A percentile compares a stretch with the other conserved stretches of the same genome.
Evolutionary conservation across 176 grass and related monocot genomes (phyloP).

Genomic region (Eleusine coracana): DNA sequence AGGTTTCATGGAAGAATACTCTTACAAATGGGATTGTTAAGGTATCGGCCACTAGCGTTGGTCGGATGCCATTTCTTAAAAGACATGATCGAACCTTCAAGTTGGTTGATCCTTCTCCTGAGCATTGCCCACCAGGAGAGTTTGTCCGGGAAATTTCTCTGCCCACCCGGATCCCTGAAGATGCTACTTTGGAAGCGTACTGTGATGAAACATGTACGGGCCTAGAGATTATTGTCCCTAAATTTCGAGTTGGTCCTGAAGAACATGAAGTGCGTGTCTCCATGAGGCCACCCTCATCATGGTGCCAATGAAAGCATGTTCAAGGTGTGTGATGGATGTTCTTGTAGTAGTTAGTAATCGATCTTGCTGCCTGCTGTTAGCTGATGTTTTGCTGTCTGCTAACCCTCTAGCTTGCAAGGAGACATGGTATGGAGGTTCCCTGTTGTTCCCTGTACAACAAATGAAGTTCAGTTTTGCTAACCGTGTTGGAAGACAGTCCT

Average conservation of each 20-base stretch:
- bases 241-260: slow-evolving; percentile 79
- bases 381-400: slow-evolving; percentile 52
- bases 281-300: slow-evolving; percentile 73
- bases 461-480: slow-evolving; percentile 56
- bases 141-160: slow-evolving; percentile 84
- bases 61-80: slow-evolving; percentile 71
- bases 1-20: slow-evolving; percentile 95
- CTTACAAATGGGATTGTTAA: slow-evolving; percentile 80
- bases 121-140: slow-evolving; percentile 94
- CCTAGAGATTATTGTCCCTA: slow-evolving; percentile 91
- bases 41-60: slow-evolving; percentile 69
- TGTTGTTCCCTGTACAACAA: slow-evolving; percentile 26
- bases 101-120: slow-evolving; percentile 68
- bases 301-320: slow-evolving; percentile 59
- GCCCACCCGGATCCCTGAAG: slow-evolving; percentile 88
- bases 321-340: slow-evolving; percentile 50
- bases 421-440: slow-evolving; percentile 31
- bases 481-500: slow-evolving; percentile 32
- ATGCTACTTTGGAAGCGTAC: slow-evolving; percentile 83
- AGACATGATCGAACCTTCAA: slow-evolving; percentile 91
- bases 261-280: slow-evolving; percentile 96
- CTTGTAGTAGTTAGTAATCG: slow-evolving; percentile 22
- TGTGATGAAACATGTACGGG: slow-evolving; percentile 77
- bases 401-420: slow-evolving; percentile 43
- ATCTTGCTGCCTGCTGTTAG: slow-evolving; percentile 26